Base-by-base conservation (phyloP, 108 stramenopile genomes). In the Nannochloropsis gaditana region DNA sequence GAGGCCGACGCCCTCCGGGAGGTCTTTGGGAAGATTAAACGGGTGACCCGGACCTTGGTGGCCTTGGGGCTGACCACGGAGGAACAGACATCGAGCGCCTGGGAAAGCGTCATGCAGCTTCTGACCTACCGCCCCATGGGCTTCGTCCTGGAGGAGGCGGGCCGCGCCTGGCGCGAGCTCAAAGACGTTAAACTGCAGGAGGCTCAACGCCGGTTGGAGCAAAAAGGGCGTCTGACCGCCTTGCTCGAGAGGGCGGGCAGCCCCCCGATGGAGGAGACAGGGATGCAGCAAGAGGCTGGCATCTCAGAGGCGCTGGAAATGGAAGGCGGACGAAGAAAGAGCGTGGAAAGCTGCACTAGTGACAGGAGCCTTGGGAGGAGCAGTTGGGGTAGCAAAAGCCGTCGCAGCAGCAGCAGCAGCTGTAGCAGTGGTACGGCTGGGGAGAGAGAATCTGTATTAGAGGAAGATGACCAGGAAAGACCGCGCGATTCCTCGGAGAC, bases 11-110 rank as follows among this genome's bases (percentile, higher is more conserved):
- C n/a, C 19, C 59, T 73, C 0, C 15, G n/a, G 59, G 59, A 73
- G 2, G n/a, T 73, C 59, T 73, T 73, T 15, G 59, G 59, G 59
- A 73, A n/a, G 59, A 73, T 73, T 5, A 73, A 73, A n/a, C 15
- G 59, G 59, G 59, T 73, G 59, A 73, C 19, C n/a, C 59, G 59
- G 59, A 73, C 59, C 19, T 73, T 73, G 59, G 8, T 73, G 59
- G 59, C 59, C 5, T n/a, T 73, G 4, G 59, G 59, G 8, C 59
- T 73, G 59, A 73, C 59, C 5, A 73, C 59, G 19, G 59, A 73
- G 8, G 59, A 15, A 4, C 59, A 73, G 19, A 73, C n/a, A n/a
- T n/a, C 59, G 59, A n/a, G 19, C 19, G 59, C 59, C 8, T 73
- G 59, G 59, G 59, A 73, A 0, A 73, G 59, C 59, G 59, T 73